Base-by-base conservation (phyloP, 306 rosid genomes). In the Citrullus colocynthis region DNA sequence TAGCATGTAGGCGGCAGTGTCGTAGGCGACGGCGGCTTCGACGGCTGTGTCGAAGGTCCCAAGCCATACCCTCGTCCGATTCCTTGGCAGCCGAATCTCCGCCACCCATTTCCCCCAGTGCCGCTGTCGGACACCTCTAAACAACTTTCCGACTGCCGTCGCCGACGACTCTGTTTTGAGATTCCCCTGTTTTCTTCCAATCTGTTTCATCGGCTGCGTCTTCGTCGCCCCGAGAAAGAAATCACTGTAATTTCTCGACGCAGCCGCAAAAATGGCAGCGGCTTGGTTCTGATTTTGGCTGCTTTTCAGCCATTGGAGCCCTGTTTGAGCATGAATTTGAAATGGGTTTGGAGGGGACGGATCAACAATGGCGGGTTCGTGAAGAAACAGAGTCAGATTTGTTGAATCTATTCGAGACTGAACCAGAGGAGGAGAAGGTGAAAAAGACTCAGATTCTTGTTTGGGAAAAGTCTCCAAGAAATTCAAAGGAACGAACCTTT, bases 51-150 rank as follows among this genome's bases (percentile, higher is more conserved):
- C 88, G 74, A 94, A 94, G 8, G 98, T 94, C 56, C 98, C 98
- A 44, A 94, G 62, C 98, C 98, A 94, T 4, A 94, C 95, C 83
- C 98, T 87, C 6, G 93, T 90, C 63, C 98, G 75, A 67, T 94
- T 94, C 75, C 94, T 88, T 36, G 98, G 98, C 77, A 93, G 85
- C 71, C 98, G 86, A 24, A 93, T 93, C 86, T 93, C 98, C 11
- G 97, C 98, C 15, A 94, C 98, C 98, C 98, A 94, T 85, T 94
- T 94, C 0, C 98, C 98, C 98, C 98, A 94, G 37, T 94, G 98
- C 83, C 98, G 88, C 36, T 90, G 97, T 84, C 98, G 89, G 84
- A 94, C 98, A 12, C 98, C 98, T 80, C 96, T 90, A 14, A 81
- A 94, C 54, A 89, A 81, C 86, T 88, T 94, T 4, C 86, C 88